Evolutionary conservation across 1,284 basidiomycete genomes (phyloP), one percentile per base, ranked within the genome.

Genomic region (Cutaneotrichosporon sp.): DNA sequence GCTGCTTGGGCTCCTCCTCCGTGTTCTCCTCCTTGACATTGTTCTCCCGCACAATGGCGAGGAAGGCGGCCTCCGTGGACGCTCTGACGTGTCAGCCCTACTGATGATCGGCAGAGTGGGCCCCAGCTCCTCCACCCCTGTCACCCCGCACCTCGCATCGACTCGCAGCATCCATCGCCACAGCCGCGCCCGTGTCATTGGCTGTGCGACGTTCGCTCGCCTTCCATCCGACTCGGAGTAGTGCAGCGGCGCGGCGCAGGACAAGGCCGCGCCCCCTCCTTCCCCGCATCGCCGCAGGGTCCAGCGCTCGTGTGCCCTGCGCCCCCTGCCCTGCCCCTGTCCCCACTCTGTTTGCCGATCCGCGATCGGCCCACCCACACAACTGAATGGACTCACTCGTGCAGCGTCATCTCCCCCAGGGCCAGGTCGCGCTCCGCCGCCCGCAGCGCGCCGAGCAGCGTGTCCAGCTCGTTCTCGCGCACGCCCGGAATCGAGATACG

Each of bases 51-150:
- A 75, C 73, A 64, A 75, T 73, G 43, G 70, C 60, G 55, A 75
- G 59, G 65, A 75, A 75, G 7, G 70, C 73, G 11, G 70, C 69
- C 57, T 75, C 73, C 8, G 70, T 75, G 51, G 72, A 74, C 18
- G 69, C 67, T 59, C 72, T 74, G 49, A n/a, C 38, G 13, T 9
- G 31, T 45, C 43, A 52, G 51, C 42, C 16, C n/a, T 2, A 42
- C 18, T 16, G 13, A 13, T 25, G 25, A 24, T 16, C 45, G 25
- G 45, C 22, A 47, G 18, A 6, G 5, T 25, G 22, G 45, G 45
- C 25, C 47, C 47, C 27, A 5, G 29, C 29, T 24, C n/a, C n/a
- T n/a, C n/a, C n/a, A n/a, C n/a, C n/a, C n/a, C n/a, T n/a, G n/a
- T n/a, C n/a, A 31, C 20, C 31, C 20, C 50, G 31, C 29, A 29